phyloP scores from a whole-genome alignment of 2,329 filamentous ascomycete species.

The Epicoccum sorghinum region DNA sequence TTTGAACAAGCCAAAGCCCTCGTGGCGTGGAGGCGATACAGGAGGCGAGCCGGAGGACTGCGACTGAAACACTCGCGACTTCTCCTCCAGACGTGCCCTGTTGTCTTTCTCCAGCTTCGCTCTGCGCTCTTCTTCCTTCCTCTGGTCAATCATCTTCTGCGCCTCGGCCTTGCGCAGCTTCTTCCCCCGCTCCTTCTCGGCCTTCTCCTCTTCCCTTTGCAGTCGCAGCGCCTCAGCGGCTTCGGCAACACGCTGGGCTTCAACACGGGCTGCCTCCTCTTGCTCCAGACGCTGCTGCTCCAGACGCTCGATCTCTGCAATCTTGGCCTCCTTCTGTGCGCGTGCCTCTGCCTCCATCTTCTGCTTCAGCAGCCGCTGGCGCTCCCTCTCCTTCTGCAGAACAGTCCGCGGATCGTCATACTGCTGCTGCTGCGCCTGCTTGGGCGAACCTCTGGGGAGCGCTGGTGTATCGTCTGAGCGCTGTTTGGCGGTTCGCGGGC shows the following conservation, averaged over 20 bases:
- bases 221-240: slow-evolving; percentile 36
- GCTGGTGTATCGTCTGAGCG: slow-evolving; percentile 27
- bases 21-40: slow-evolving; percentile 38
- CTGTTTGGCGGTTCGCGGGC: slow-evolving; percentile 34
- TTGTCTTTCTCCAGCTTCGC: slow-evolving; percentile 33
- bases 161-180: slow-evolving; percentile 40
- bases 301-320: slow-evolving; percentile 36
- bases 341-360: slow-evolving; percentile 42
- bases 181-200: slow-evolving; percentile 41
- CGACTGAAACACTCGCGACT: slow-evolving; percentile 25
- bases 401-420: slow-evolving; percentile 42
- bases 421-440: slow-evolving; percentile 29
- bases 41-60: slow-evolving; percentile 36
- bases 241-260: slow-evolving; percentile 35
- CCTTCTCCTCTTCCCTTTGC: slow-evolving; percentile 40
- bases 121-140: slow-evolving; percentile 39
- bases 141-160: slow-evolving; percentile 31
- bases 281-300: slow-evolving; percentile 35
- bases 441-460: slow-evolving; percentile 22
- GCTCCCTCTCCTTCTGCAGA: slow-evolving; percentile 40
- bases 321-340: slow-evolving; percentile 36
- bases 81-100: slow-evolving; percentile 33
- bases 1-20: slow-evolving; percentile 43
- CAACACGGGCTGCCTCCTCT: slow-evolving; percentile 38
- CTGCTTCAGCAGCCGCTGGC: slow-evolving; percentile 39